These are phyloP conservation scores for Adansonia gregorii DNA, from an alignment of 441 rosid genomes.

Conservation along the genomic window DNA sequence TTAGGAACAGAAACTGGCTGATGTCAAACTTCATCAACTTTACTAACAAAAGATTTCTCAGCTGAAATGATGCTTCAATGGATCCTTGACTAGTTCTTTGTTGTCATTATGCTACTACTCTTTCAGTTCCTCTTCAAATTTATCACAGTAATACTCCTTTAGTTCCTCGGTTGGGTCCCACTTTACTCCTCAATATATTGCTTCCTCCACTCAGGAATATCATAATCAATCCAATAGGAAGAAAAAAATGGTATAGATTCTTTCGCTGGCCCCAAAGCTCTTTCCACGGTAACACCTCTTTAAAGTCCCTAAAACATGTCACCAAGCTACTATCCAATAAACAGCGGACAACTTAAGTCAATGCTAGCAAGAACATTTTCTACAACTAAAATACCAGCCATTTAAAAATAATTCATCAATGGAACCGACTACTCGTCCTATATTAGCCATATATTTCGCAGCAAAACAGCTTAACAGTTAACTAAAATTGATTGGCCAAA, in stretches of 20 bases:
- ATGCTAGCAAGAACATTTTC: too few relatives aligned
- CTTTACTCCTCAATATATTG: background rate
- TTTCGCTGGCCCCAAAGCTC: background rate
- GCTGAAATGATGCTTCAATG: conserved; percentile 5
- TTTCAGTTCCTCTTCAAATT: conserved; percentile 10
- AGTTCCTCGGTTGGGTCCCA: background rate
- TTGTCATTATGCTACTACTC: background rate
- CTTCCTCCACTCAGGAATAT: background rate
- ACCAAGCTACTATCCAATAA: too few relatives aligned
- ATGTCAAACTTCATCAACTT: conserved; percentile 10
- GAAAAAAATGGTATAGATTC: background rate
- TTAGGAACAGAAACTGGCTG: conserved; percentile 15
- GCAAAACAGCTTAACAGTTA: too few relatives aligned
- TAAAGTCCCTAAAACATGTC: conserved; percentile 8
- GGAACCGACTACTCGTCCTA: too few relatives aligned
- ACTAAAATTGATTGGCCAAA: too few relatives aligned
- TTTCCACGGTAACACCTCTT: background rate
- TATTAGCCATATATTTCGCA: too few relatives aligned
- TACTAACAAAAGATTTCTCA: background rate
- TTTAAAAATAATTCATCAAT: too few relatives aligned
- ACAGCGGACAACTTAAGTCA: too few relatives aligned
- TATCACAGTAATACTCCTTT: background rate
- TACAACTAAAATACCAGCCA: too few relatives aligned
- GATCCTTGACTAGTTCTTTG: background rate
- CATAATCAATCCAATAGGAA: background rate